These are phyloP conservation scores for Pythium monospermum DNA, from an alignment of 352 stramenopile genomes.

Conservation along the genomic window DNA sequence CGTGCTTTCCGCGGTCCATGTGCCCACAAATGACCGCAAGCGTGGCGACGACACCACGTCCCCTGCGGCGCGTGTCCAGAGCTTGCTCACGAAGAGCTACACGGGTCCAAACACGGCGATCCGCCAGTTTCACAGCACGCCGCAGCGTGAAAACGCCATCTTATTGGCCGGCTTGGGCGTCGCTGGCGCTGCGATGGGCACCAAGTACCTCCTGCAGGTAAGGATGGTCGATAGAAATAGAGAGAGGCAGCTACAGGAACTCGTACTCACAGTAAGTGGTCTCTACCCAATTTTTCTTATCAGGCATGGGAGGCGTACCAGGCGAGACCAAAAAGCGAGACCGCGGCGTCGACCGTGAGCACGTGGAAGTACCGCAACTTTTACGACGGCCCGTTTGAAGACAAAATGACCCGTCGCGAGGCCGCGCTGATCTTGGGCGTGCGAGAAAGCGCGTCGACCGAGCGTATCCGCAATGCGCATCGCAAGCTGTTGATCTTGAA, in stretches of 20 bases:
- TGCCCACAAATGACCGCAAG: neutral
- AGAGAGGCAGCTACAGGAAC: neutral
- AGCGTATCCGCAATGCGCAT: slow-evolving; percentile 98
- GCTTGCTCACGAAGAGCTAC: neutral
- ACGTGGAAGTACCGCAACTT: slow-evolving; percentile 85
- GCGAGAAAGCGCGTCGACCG: slow-evolving; percentile 89
- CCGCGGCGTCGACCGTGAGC: slow-evolving; percentile 30
- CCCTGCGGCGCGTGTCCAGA: slow-evolving; percentile 12
- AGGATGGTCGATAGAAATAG: slow-evolving; percentile 31
- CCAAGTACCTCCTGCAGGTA: slow-evolving; percentile 77
- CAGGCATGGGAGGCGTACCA: slow-evolving; percentile 76
- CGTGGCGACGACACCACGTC: neutral
- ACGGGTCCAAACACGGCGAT: slow-evolving; percentile 8
- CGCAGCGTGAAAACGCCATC: slow-evolving; percentile 51
- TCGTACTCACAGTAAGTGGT: no score
- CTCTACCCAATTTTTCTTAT: no score
- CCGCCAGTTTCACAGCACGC: slow-evolving; percentile 60
- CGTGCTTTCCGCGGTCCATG: neutral
- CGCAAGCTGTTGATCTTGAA: slow-evolving; percentile 98
- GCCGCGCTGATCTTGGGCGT: slow-evolving; percentile 99
- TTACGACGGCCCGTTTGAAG: slow-evolving; percentile 97
- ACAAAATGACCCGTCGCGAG: slow-evolving; percentile 98
- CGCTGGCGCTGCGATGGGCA: slow-evolving; percentile 57
- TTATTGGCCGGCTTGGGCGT: slow-evolving; percentile 67
- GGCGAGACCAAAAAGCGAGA: slow-evolving; percentile 60